A percentile compares a stretch with the other conserved stretches of the same genome.
Evolutionary conservation across 2,329 filamentous ascomycete species (phyloP).

Genomic region (Aspergillus felis): DNA sequence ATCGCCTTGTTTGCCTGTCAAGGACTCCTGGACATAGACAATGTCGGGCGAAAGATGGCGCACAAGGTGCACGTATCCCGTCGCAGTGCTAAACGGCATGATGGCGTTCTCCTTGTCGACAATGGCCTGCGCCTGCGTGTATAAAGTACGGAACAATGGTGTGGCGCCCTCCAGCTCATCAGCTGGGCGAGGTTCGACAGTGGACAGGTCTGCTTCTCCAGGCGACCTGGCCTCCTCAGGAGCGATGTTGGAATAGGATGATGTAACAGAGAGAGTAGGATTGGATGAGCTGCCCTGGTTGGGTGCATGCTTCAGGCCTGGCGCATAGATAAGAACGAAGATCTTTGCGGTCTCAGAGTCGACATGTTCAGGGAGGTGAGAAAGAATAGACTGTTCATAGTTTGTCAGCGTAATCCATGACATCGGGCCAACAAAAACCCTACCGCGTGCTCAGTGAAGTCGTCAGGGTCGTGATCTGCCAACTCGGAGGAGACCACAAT

Average conservation of each 20-base stretch:
- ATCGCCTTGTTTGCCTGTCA: constrained; percentile 71
- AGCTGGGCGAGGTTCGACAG: constrained; percentile 45
- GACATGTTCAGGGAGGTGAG: constrained; percentile 75
- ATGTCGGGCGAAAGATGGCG: constrained; percentile 80
- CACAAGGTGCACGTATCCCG: constrained; percentile 80
- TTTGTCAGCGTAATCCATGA: constrained; percentile 5
- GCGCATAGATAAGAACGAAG: constrained; percentile 86
- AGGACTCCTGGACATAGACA: constrained; percentile 82
- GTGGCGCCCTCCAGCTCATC: constrained; percentile 47
- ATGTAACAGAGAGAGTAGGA: constrained; percentile 63
- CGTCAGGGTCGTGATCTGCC: constrained; percentile 53
- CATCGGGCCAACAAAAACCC: constrained; percentile 34
- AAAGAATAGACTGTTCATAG: constrained; percentile 68
- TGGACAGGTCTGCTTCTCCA: constrained; percentile 44
- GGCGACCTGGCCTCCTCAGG: constrained; percentile 57
- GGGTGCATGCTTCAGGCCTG: constrained; percentile 64
- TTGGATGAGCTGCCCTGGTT: constrained; percentile 43
- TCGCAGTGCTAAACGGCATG: constrained; percentile 79
- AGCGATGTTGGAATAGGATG: constrained; percentile 84
- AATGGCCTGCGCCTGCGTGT: constrained; percentile 71
- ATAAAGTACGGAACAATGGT: constrained; percentile 71
- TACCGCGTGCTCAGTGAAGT: constrained; percentile 74
- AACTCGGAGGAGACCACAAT: constrained; percentile 82
- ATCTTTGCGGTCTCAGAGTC: constrained; percentile 71
- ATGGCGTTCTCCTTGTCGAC: constrained; percentile 85